Percentiles rank a stretch among this genome's conserved stretches.
phyloP scores from a whole-genome alignment of 108 stramenopile species.

The Heterococcus sp. region DNA sequence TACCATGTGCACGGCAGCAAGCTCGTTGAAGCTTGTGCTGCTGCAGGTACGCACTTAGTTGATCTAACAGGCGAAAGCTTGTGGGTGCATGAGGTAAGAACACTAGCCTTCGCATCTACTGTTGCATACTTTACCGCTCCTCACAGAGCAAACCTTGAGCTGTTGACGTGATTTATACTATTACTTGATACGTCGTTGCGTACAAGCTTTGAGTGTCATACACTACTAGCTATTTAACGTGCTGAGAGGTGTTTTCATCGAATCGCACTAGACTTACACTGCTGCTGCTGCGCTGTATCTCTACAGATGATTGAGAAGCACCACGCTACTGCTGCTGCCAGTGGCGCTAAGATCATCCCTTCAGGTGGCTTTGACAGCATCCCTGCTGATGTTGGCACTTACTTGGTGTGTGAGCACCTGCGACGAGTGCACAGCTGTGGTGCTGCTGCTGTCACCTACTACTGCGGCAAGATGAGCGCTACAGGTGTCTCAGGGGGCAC shows the following conservation, averaged over 20 bases:
- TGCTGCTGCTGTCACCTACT: neutral
- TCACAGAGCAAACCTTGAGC: too few relatives aligned
- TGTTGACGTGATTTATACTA: too few relatives aligned
- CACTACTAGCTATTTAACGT: too few relatives aligned
- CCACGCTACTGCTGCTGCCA: neutral
- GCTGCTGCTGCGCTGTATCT: too few relatives aligned
- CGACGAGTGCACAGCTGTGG: neutral
- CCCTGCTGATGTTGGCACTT: neutral
- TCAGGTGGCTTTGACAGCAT: neutral
- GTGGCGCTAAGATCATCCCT: neutral
- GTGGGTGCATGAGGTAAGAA: neutral
- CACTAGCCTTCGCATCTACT: too few relatives aligned
- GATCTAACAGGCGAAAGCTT: neutral
- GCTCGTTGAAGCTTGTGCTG: neutral
- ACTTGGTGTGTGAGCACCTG: neutral
- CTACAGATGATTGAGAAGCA: neutral
- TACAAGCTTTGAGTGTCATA: too few relatives aligned
- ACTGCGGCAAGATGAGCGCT: neutral
- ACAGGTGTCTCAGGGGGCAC: neutral
- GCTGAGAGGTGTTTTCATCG: too few relatives aligned
- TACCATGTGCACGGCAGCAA: neutral
- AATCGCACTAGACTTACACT: too few relatives aligned
- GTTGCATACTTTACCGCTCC: too few relatives aligned
- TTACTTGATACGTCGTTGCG: too few relatives aligned
- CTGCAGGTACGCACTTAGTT: neutral